Evolutionary conservation across 129 eudicot species (phyloP).

Genomic region (Solidago caesia): DNA sequence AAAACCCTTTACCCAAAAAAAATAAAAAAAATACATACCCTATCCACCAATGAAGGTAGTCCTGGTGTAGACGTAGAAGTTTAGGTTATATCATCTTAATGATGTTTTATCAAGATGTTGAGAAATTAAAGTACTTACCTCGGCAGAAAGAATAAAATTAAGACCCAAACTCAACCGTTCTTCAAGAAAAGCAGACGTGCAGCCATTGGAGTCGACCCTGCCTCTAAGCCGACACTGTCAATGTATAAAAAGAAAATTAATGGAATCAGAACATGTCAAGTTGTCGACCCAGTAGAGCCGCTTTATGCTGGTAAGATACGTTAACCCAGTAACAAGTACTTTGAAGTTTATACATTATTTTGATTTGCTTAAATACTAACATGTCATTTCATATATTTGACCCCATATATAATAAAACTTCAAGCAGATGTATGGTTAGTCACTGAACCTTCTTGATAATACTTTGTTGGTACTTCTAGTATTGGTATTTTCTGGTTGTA

Average conservation of each 20-base stretch:
- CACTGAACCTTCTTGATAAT: not conserved
- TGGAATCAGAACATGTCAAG: not conserved
- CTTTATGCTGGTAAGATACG: not conserved
- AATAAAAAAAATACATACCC: too few relatives aligned
- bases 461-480: not conserved
- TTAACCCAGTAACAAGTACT: not conserved
- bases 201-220: slow-evolving; percentile 81
- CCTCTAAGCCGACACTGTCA: slow-evolving; percentile 86
- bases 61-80: too few relatives aligned
- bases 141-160: slow-evolving; percentile 74
- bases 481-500: not conserved
- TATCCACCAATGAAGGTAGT: too few relatives aligned
- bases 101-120: not conserved
- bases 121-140: slow-evolving; percentile 42
- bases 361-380: not conserved
- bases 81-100: not conserved
- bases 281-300: not conserved
- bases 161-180: slow-evolving; percentile 80
- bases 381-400: not conserved
- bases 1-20: too few relatives aligned
- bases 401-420: not conserved
- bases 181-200: slow-evolving; percentile 74
- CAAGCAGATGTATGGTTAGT: not conserved
- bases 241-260: not conserved
- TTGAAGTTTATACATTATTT: not conserved